Conservation (phyloP, 2,329 filamentous ascomycete species). For the Alternaria triticimaculans region DNA sequence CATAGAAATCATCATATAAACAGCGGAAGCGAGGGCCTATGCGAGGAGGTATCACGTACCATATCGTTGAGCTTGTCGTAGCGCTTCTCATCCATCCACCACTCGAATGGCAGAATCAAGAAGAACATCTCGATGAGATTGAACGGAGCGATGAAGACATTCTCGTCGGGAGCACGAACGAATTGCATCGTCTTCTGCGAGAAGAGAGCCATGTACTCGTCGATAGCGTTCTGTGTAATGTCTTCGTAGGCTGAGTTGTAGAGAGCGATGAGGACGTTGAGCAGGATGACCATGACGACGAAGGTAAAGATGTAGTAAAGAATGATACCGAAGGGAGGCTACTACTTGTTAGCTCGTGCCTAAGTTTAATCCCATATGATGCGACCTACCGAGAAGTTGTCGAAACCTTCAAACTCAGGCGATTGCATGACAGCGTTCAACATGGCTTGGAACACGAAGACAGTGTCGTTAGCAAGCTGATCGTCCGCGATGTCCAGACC, state of each 20-base stretch:
- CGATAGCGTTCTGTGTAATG: constrained; percentile 89
- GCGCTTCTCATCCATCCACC: constrained; percentile 80
- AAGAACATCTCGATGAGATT: constrained; percentile 89
- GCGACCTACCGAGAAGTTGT: constrained; percentile 71
- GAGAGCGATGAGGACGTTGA: constrained; percentile 95
- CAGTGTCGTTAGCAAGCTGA: constrained; percentile 65
- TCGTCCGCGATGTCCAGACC: constrained; percentile 87
- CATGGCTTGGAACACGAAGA: constrained; percentile 82
- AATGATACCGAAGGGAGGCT: constrained; percentile 87
- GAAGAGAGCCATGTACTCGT: constrained; percentile 95
- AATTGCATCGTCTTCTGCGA: constrained; percentile 96
- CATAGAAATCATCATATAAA: constrained; percentile 87
- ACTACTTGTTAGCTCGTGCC: constrained; percentile 7
- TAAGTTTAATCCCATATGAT: not conserved
- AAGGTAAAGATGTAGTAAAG: constrained; percentile 99
- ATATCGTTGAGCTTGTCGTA: constrained; percentile 88
- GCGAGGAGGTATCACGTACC: constrained; percentile 29
- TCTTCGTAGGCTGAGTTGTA: constrained; percentile 98
- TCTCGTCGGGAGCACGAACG: constrained; percentile 94
- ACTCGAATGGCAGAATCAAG: constrained; percentile 83
- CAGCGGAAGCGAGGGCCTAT: not conserved
- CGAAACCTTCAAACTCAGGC: constrained; percentile 88
- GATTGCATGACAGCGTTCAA: constrained; percentile 89
- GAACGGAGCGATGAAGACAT: constrained; percentile 95
- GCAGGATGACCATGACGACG: constrained; percentile 90